phyloP scores from a whole-genome alignment of 2,329 filamentous ascomycete species.

The Alternaria triticina region DNA sequence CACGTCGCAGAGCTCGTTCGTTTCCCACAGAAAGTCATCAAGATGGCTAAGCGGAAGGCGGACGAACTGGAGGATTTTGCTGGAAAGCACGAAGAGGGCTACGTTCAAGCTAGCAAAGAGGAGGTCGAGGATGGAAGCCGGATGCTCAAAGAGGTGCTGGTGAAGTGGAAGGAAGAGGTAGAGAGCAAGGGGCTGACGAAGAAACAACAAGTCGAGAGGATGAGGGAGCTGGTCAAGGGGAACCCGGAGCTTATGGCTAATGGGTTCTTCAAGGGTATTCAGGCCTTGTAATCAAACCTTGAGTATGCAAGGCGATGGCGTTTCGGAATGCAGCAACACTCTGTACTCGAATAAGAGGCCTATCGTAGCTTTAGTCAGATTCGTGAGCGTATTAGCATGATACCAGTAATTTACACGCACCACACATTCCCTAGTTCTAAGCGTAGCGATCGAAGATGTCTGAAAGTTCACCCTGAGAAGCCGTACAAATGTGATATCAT shows the following conservation, averaged over 20 bases:
- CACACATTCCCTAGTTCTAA: neutral
- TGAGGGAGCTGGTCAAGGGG: constrained; percentile 78
- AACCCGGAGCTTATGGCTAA: constrained; percentile 70
- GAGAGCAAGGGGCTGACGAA: constrained; percentile 63
- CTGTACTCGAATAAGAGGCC: neutral
- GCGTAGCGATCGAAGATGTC: neutral
- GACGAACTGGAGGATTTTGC: constrained; percentile 98
- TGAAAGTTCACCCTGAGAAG: neutral
- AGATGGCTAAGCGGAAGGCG: constrained; percentile 98
- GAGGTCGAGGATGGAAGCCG: constrained; percentile 89
- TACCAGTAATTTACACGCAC: neutral
- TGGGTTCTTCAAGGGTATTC: constrained; percentile 70
- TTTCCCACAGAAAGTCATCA: constrained; percentile 95
- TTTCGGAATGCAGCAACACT: neutral
- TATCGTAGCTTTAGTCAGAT: neutral
- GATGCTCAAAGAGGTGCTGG: constrained; percentile 81
- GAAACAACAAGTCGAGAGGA: constrained; percentile 76
- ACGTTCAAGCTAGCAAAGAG: constrained; percentile 65
- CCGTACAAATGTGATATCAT: neutral
- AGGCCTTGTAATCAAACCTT: constrained; percentile 48
- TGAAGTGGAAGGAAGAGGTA: constrained; percentile 80
- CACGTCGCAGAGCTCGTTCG: constrained; percentile 96
- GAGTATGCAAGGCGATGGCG: neutral
- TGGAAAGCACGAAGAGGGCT: constrained; percentile 69
- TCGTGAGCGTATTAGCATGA: neutral